Evolutionary conservation across 352 stramenopile species (phyloP), one percentile per base, ranked within the genome.

Genomic region (Globisporangium megalacanthum): DNA sequence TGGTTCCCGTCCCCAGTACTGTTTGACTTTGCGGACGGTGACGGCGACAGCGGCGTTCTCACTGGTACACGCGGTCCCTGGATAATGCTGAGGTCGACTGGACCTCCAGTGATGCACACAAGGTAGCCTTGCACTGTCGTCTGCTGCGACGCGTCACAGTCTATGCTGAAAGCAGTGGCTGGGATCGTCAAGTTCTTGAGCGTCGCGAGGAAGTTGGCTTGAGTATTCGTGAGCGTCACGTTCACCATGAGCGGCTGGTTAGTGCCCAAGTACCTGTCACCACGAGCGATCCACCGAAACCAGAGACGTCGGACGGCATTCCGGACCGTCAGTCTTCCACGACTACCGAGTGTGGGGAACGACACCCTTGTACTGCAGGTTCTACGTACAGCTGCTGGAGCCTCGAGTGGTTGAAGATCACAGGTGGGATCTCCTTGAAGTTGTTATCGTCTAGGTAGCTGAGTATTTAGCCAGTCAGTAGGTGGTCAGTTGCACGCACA

Each of bases 161-260:
- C 36, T 3, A 37, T 36, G 20, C 41, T 22, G 8, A 62, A 47
- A 1, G 33, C 14, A 6, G 6, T n/a, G 11, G 42, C 9, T 17
- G 41, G 31, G 31, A 45, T 22, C 15, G 14, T 25, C n/a, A 56
- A 53, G 8, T 33, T 50, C 3, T 11, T 33, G n/a, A 62, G 39
- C 19, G 20, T 56, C 49, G 15, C 4, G 8, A 62, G 6, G 19
- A 62, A 62, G 14, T 35, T 52, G 6, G 56, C 56, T 22, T 62
- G 56, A 4, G 31, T 22, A n/a, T 57, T 50, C 17, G 56, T 57
- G 10, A 62, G 50, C 31, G 33, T 22, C 7, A 57, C 33, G 25
- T 52, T 52, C n/a, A 3, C 19, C 48, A 61, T 14, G 4, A 37
- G 20, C 6, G 4, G 8, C 29, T 56, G 14, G n/a, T n/a, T 39